Base-by-base conservation (phyloP, 352 stramenopile species). In the Phytophthora chlamydospora region DNA sequence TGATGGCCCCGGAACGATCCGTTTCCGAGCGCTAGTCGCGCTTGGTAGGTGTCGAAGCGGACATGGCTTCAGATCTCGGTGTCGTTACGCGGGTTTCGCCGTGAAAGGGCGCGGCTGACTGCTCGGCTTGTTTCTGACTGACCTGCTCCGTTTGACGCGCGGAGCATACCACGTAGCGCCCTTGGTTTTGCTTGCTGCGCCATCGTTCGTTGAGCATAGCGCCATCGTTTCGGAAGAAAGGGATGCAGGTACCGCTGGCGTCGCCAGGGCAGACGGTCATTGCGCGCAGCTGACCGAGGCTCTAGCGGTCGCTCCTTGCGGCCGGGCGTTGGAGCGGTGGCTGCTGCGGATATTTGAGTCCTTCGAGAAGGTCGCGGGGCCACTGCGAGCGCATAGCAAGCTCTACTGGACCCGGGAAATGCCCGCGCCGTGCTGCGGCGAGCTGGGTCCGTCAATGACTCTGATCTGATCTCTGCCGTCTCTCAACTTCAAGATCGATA, bases 1-100 rank as follows among this genome's bases (percentile, higher is more conserved):
- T 24, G 21, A 24, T 24, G 21, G 21, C 1, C 21, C 21, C 21
- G 21, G 21, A 24, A 3, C 21, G 21, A 24, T 24, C 21, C 24
- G 24, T 29, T 29, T 29, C 24, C 24, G 4, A 29, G 24, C 24
- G 11, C 60, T 62, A 66, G 55, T 70, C 62, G 48, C 42, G 39
- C 27, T 34, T 12, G 34, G 8, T 35, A 6, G 24, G 24, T 29
- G 24, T 29, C 24, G 40, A 42, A 55, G 34, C 21, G 21, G 33
- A 64, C 13, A 61, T 64, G 64, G 52, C 58, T 68, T 44, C 58
- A 68, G 52, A 68, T 67, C 31, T 27, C 38, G 58, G n/a, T 51
- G 41, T 48, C 41, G 41, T 48, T 48, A 48, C 21, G 17, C 38
- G 21, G 16, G 58, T 64, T 61, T 47, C 42, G 36, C 0, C 4